phyloP scores from a whole-genome alignment of 345 rosid species.

The Populus davidiana region DNA sequence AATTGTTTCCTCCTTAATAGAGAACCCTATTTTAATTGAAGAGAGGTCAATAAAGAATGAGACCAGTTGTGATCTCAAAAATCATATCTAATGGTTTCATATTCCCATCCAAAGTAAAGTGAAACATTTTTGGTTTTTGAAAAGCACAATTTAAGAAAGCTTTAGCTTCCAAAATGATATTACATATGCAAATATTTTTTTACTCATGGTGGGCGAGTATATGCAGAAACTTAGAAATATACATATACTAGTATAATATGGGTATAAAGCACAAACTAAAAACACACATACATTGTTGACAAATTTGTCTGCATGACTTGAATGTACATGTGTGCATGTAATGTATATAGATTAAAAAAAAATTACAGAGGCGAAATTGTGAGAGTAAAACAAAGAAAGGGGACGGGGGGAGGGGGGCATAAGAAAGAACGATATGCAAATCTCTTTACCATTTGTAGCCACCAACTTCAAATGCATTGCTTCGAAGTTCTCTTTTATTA shows the following conservation, averaged over 20 bases:
- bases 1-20: neutral
- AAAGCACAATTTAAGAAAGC: neutral
- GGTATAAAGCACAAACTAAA: neutral
- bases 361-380: neutral
- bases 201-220: neutral
- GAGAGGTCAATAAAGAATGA: neutral
- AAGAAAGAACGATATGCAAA: slow-evolving; percentile 16
- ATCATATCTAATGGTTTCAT: neutral
- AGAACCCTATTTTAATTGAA: neutral
- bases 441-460: slow-evolving; percentile 80
- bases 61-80: neutral
- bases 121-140: neutral
- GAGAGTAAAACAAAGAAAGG: neutral
- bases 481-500: slow-evolving; percentile 74
- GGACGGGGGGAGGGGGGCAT: neutral
- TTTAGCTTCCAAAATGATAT: neutral
- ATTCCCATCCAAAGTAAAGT: neutral
- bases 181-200: neutral
- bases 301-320: neutral
- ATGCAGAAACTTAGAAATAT: neutral
- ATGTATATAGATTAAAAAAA: neutral
- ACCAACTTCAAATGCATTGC: slow-evolving; percentile 77
- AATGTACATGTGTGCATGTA: neutral
- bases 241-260: neutral
- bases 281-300: neutral